Conservation (phyloP, 257 asterid species). For the Capsicum baccatum region DNA sequence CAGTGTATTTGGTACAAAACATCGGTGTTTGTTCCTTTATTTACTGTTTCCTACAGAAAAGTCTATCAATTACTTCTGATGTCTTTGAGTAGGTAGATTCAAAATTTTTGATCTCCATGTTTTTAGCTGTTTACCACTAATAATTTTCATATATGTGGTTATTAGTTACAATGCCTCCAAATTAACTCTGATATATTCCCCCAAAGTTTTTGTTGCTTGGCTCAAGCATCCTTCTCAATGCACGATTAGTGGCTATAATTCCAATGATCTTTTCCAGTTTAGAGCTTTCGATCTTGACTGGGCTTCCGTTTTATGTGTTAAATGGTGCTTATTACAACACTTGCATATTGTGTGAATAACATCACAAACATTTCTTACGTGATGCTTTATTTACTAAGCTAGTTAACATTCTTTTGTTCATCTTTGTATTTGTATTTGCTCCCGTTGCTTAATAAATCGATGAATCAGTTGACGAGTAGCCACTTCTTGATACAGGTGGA, state of each 20-base stretch:
- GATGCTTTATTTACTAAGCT: background rate
- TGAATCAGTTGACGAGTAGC: constrained; percentile 20
- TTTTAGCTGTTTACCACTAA: background rate
- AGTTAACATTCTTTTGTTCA: background rate
- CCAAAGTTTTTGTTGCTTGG: background rate
- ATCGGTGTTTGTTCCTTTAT: no score
- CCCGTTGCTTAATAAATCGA: background rate
- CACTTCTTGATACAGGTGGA: constrained; percentile 60
- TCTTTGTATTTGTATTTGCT: background rate
- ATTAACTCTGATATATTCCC: background rate
- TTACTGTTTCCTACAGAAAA: no score
- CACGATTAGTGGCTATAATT: background rate
- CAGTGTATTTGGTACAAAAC: no score
- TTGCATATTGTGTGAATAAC: background rate
- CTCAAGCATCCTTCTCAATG: background rate
- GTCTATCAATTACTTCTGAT: background rate
- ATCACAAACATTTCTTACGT: background rate
- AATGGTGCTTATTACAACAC: background rate
- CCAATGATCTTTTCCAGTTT: background rate
- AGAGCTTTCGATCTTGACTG: background rate
- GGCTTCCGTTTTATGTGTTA: constrained; percentile 6
- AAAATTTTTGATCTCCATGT: background rate
- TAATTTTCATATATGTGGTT: background rate
- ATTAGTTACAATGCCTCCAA: background rate
- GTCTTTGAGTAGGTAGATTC: background rate